These are phyloP conservation scores for Colletotrichum eleusines DNA, from an alignment of 2,329 filamentous ascomycete genomes.

Conservation along the genomic window DNA sequence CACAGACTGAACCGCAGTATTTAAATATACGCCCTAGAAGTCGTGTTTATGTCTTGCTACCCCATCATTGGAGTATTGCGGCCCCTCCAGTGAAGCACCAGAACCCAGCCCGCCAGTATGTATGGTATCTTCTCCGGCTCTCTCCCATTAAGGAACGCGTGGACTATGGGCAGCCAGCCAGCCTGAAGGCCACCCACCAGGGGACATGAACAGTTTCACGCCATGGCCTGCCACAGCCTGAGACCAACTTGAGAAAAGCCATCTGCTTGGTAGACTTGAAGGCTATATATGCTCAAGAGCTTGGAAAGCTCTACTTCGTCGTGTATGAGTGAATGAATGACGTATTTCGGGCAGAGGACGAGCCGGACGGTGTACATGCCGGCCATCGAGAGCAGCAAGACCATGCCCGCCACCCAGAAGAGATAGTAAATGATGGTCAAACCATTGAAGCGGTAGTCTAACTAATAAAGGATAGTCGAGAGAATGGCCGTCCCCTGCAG, in stretches of 20 bases:
- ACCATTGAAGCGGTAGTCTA: constrained; percentile 56
- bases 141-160: too few relatives aligned
- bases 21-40: too few relatives aligned
- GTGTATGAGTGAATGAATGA: constrained; percentile 47
- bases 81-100: too few relatives aligned
- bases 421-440: constrained; percentile 52
- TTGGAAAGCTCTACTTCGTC: constrained; percentile 53
- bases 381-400: constrained; percentile 48
- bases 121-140: too few relatives aligned
- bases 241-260: too few relatives aligned
- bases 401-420: constrained; percentile 54
- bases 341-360: constrained; percentile 48
- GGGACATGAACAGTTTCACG: constrained; percentile 50
- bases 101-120: too few relatives aligned
- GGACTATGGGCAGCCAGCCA: too few relatives aligned
- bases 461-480: constrained; percentile 51
- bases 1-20: too few relatives aligned
- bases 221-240: constrained; percentile 41
- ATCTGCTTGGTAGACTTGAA: constrained; percentile 47
- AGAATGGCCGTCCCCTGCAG: constrained; percentile 54
- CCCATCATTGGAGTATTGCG: too few relatives aligned
- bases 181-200: constrained; percentile 55
- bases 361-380: constrained; percentile 50
- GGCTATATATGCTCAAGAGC: constrained; percentile 53
- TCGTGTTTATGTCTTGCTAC: too few relatives aligned